Conservation (phyloP, 176 grass and related monocot species). For the Cenchrus fungigraminus region DNA sequence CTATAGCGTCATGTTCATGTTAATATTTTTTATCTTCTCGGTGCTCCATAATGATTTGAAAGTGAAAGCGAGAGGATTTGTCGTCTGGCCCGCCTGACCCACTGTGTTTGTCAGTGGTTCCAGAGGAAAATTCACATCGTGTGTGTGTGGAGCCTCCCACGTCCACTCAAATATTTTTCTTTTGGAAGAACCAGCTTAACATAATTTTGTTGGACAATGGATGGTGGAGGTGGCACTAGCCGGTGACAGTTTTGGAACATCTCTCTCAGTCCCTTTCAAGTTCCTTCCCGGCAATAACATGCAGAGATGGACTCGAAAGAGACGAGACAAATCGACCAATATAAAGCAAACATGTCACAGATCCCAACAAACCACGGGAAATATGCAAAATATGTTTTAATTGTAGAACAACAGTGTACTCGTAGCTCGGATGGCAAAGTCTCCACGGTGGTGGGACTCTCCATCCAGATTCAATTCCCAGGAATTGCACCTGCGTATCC, state of each 20-base stretch:
- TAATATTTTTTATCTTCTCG: not conserved
- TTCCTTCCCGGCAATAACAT: not conserved
- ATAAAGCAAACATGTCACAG: not conserved
- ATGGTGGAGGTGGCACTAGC: not conserved
- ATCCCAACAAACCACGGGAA: too few species aligned
- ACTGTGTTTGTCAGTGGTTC: not conserved
- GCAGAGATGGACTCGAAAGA: not conserved
- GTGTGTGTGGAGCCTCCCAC: not conserved
- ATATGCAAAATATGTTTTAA: not conserved
- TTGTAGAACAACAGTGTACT: too few species aligned
- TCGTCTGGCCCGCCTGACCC: not conserved
- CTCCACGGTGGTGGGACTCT: too few species aligned
- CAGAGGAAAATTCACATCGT: not conserved
- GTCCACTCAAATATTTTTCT: not conserved
- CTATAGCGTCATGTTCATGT: not conserved
- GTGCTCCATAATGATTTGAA: slow-evolving; percentile 2
- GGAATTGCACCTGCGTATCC: too few species aligned
- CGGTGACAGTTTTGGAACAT: not conserved
- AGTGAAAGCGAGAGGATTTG: not conserved
- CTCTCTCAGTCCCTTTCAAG: not conserved
- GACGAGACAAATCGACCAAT: not conserved
- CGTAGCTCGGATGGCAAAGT: too few species aligned
- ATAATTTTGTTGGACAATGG: not conserved
- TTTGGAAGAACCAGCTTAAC: not conserved
- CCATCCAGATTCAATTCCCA: too few species aligned